Conservation (phyloP, 1,139 yeast genomes). For the Geotrichum klebahnii region DNA sequence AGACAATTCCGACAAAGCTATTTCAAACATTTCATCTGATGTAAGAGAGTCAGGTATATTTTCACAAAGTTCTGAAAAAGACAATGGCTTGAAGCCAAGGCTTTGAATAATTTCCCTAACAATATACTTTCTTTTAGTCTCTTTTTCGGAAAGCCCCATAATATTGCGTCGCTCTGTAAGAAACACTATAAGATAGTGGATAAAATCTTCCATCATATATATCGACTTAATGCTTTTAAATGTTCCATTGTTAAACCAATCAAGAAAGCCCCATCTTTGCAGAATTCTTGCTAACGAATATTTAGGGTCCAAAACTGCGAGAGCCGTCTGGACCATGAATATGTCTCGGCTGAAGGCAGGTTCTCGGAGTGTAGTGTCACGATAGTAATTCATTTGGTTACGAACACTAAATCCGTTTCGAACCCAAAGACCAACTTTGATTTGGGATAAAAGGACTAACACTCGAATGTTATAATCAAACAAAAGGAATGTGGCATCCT, state of each 20-base stretch:
- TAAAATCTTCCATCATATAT: constrained; percentile 79
- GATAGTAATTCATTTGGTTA: constrained; percentile 73
- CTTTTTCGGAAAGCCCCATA: constrained; percentile 47
- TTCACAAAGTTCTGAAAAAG: constrained; percentile 64
- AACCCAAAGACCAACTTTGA: constrained; percentile 83
- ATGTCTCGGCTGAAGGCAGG: constrained; percentile 75
- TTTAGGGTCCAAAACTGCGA: constrained; percentile 55
- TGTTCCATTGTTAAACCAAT: too few species aligned
- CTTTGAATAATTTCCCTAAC: constrained; percentile 71
- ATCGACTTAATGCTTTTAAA: too few species aligned
- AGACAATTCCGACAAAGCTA: constrained; percentile 57
- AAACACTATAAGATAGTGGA: constrained; percentile 63
- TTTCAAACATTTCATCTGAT: constrained; percentile 66
- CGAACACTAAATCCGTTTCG: constrained; percentile 78
- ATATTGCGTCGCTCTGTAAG: constrained; percentile 65
- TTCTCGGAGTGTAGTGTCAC: constrained; percentile 74
- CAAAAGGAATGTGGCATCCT: background rate
- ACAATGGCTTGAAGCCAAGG: constrained; percentile 66
- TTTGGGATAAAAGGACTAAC: constrained; percentile 67
- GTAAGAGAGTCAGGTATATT: constrained; percentile 72
- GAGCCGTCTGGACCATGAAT: constrained; percentile 62
- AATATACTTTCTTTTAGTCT: constrained; percentile 50
- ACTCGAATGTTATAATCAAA: constrained; percentile 75
- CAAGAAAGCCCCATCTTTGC: constrained; percentile 67
- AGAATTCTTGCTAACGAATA: constrained; percentile 57